A percentile compares a stretch with the other conserved stretches of the same genome.
Evolutionary conservation across 2,329 filamentous ascomycete genomes (phyloP).

Genomic region (Tolypocladium nubicola): DNA sequence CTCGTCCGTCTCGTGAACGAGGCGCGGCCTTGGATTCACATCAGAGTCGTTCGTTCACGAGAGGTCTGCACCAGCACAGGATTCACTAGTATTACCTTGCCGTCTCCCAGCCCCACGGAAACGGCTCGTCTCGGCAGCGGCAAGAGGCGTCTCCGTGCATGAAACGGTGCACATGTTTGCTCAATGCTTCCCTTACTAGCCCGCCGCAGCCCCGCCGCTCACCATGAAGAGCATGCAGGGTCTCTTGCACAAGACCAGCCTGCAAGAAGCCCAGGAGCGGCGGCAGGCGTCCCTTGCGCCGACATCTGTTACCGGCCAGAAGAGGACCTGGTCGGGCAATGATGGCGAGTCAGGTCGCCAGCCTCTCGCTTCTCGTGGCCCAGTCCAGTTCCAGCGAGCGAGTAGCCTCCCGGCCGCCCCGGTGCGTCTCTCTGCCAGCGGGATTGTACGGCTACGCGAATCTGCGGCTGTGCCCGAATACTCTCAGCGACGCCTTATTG

Average conservation of each 20-base stretch:
- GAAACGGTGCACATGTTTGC: neutral
- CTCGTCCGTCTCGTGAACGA: neutral
- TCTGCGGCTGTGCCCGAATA: slow-evolving; percentile 34
- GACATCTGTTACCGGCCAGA: slow-evolving; percentile 35
- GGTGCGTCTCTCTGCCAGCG: slow-evolving; percentile 27
- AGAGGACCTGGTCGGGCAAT: slow-evolving; percentile 26
- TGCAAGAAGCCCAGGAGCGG: slow-evolving; percentile 32
- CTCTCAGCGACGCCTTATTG: slow-evolving; percentile 41
- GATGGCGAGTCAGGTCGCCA: slow-evolving; percentile 5
- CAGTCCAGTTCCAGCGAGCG: slow-evolving; percentile 22
- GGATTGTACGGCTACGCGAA: slow-evolving; percentile 27
- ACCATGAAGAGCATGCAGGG: slow-evolving; percentile 30
- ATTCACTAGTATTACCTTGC: neutral
- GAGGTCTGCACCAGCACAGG: neutral
- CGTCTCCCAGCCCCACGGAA: neutral
- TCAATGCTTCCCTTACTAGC: neutral
- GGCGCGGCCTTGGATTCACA: neutral
- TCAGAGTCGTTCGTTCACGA: neutral
- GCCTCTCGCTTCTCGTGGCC: slow-evolving; percentile 3
- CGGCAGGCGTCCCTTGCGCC: slow-evolving; percentile 24
- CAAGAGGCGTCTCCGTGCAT: neutral
- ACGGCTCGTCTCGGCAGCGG: neutral
- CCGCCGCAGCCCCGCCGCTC: slow-evolving; percentile 1
- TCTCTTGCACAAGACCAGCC: slow-evolving; percentile 38
- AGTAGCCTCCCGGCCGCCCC: slow-evolving; percentile 19